Base-by-base conservation (phyloP, 257 asterid genomes). In the Phtheirospermum japonicum region DNA sequence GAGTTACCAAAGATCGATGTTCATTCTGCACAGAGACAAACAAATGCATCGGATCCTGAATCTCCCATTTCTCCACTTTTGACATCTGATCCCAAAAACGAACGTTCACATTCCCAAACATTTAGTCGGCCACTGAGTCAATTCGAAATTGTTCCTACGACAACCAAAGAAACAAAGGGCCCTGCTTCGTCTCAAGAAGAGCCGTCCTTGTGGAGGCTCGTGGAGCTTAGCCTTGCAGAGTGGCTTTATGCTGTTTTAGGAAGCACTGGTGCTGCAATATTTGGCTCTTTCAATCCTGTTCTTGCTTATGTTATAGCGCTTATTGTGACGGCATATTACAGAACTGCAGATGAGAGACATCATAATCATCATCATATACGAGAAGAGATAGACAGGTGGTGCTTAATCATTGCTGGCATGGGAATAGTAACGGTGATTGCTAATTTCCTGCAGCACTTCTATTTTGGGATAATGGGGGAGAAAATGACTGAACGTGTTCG, bases 401-500 rank as follows among this genome's bases (percentile, higher is more conserved):
- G 97, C 85, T 76, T 89, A 60, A 77, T 93, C 75, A 89, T 93
- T 62, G 91, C 95, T 34, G 82, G 95, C 83, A 93, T 93, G 99
- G 99, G 99, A 53, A 26, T 89, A 60, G 99, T 87, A 72, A 93
- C 99, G 2, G 97, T 93, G 59, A 56, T 89, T 64, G 99, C 99
- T 45, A 93, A 93, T 67, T 93, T 93, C 75, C 75, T 93, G 81
- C 97, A 93, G 90, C 99, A 93, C 78, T 93, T 93, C 69, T 93
- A 93, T 73, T 93, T 93, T 61, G 99, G 99, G 49, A 93, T 93
- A 65, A 93, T 93, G 99, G 99, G 99, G 66, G 99, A 93, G 77
- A 93, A 93, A 77, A 93, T 93, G 99, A 93, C 99, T 2, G 99
- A 93, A 82, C 97, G 99, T 63, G 95, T 93, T 73, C 79, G 99